Evolutionary conservation across 2,329 filamentous ascomycete species (phyloP).

Genomic region (Chaetomium globosum): DNA sequence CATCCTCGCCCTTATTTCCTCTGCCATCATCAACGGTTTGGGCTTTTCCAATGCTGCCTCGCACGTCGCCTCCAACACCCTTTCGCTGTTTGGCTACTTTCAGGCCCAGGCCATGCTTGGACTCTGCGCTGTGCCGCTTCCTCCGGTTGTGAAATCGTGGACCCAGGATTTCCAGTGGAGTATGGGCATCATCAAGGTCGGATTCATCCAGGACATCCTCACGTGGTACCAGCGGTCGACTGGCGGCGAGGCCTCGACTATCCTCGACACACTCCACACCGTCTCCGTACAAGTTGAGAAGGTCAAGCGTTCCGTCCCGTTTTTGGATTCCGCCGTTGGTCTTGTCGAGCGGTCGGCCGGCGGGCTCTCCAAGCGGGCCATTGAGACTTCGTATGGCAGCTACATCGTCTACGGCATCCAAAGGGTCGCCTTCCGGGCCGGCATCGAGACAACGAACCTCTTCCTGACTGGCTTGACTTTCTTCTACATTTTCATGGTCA

Average conservation of each 20-base stretch:
- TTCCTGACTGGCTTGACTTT: constrained; percentile 83
- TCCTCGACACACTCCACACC: constrained; percentile 69
- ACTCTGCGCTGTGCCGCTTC: constrained; percentile 72
- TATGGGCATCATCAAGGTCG: constrained; percentile 81
- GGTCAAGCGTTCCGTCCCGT: constrained; percentile 44
- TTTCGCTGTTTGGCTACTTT: constrained; percentile 85
- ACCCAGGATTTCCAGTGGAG: constrained; percentile 92
- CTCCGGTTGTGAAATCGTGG: constrained; percentile 81
- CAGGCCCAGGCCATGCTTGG: constrained; percentile 84
- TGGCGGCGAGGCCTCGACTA: constrained; percentile 73
- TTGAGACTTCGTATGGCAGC: constrained; percentile 49
- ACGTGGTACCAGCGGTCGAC: constrained; percentile 90
- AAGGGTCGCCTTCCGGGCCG: constrained; percentile 77
- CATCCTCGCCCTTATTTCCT: constrained; percentile 73
- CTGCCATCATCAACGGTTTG: constrained; percentile 77
- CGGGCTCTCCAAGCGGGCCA: constrained; percentile 42
- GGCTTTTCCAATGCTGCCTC: constrained; percentile 86
- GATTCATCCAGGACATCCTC: constrained; percentile 76
- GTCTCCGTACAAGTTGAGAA: constrained; percentile 75
- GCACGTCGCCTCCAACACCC: constrained; percentile 80
- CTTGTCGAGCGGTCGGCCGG: constrained; percentile 52
- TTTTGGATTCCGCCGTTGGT: constrained; percentile 39
- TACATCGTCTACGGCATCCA: constrained; percentile 72
- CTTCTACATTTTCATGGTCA: constrained; percentile 74
- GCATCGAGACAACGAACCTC: constrained; percentile 79